Percentiles rank a stretch among this genome's conserved stretches.
Evolutionary conservation across 352 stramenopile species (phyloP).

Genomic region (Phytophthora pistaciae): DNA sequence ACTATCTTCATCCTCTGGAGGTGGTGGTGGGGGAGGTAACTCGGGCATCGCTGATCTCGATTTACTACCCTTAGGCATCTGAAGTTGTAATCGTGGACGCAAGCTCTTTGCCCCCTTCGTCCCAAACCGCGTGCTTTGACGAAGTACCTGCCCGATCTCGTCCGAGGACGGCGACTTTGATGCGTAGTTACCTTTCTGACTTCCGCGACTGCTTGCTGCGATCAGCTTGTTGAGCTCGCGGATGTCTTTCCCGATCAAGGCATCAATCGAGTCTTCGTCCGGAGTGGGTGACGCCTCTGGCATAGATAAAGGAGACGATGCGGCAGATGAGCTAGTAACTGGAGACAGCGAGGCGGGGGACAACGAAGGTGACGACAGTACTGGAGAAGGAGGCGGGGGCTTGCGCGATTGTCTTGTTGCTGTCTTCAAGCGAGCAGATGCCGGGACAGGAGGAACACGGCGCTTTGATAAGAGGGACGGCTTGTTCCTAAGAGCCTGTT

Average conservation of each 20-base stretch:
- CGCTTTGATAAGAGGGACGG: conserved; percentile 39
- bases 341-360: conserved; percentile 36
- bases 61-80: conserved; percentile 2
- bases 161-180: conserved; percentile 38
- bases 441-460: conserved; percentile 4
- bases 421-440: conserved; percentile 7
- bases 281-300: conserved; percentile 19
- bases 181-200: not conserved
- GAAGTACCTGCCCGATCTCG: conserved; percentile 37
- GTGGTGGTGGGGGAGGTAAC: conserved; percentile 27
- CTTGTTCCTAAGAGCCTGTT: conserved; percentile 49
- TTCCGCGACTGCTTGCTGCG: conserved; percentile 29
- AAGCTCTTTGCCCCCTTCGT: conserved; percentile 3
- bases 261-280: conserved; percentile 52
- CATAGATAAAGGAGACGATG: conserved; percentile 30
- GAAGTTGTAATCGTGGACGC: conserved; percentile 17
- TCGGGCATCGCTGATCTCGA: conserved; percentile 7
- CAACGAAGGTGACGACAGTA: conserved; percentile 20
- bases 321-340: conserved; percentile 14
- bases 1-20: conserved; percentile 18
- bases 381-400: conserved; percentile 4
- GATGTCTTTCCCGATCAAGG: conserved; percentile 59
- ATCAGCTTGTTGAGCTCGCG: conserved; percentile 52
- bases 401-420: conserved; percentile 6
- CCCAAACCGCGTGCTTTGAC: conserved; percentile 49